These are phyloP conservation scores for Trametes sanguinea DNA, from an alignment of 768 basidiomycete genomes.

Conservation along the genomic window DNA sequence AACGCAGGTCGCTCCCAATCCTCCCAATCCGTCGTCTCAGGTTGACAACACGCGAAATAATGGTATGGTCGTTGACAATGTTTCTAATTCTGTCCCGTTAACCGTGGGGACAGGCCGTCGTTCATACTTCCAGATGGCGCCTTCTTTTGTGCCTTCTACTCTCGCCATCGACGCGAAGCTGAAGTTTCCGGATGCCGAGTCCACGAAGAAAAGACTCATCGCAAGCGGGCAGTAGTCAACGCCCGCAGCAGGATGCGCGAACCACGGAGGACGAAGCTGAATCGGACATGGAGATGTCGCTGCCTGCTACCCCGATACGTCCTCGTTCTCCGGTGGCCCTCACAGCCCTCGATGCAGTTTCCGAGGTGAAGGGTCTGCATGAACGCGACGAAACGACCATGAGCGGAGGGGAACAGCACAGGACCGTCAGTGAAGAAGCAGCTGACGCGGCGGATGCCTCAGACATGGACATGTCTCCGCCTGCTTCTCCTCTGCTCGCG, in stretches of 20 bases:
- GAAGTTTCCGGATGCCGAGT: slow-evolving; percentile 6
- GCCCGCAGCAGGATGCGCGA: no score
- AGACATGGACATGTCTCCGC: slow-evolving; percentile 25
- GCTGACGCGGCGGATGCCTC: slow-evolving; percentile 7
- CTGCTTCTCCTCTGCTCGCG: slow-evolving; percentile 12
- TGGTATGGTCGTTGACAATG: not conserved
- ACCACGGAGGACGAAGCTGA: slow-evolving; percentile 7
- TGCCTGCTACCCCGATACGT: slow-evolving; percentile 14
- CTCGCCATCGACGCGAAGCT: slow-evolving; percentile 17
- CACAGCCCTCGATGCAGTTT: slow-evolving; percentile 2
- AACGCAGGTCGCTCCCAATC: not conserved
- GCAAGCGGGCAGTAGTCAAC: not conserved
- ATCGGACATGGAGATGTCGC: slow-evolving; percentile 25
- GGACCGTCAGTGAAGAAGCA: slow-evolving; percentile 1
- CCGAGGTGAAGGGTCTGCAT: slow-evolving; percentile 8
- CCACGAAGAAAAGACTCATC: not conserved
- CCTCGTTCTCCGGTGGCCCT: not conserved
- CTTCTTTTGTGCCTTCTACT: slow-evolving; percentile 19
- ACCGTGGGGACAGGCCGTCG: not conserved
- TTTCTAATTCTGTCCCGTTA: not conserved
- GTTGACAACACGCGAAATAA: not conserved
- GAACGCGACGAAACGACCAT: not conserved
- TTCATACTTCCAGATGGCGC: slow-evolving; percentile 7
- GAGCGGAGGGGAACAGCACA: not conserved
- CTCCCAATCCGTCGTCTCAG: not conserved